Conservation (phyloP, 768 basidiomycete genomes). For the Hysterangium stoloniferum region DNA sequence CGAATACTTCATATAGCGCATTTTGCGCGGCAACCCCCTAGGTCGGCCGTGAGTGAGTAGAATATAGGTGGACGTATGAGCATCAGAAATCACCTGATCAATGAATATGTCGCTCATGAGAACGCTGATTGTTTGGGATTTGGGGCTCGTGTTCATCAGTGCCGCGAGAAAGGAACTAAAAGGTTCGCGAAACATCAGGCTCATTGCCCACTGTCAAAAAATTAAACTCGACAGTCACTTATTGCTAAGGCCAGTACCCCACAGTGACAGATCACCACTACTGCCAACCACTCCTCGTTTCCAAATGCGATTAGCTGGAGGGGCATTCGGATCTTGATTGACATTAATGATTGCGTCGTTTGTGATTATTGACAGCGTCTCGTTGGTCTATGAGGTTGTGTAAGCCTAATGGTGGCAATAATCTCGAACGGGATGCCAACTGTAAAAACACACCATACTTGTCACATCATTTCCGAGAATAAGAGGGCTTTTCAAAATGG, state of each 20-base stretch:
- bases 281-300: constrained; percentile 20
- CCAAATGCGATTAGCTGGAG: constrained; percentile 28
- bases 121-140: constrained; percentile 23
- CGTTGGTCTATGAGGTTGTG: constrained; percentile 20
- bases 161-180: constrained; percentile 26
- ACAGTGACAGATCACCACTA: constrained; percentile 26
- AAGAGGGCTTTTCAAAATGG: constrained; percentile 33
- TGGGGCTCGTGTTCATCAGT: constrained; percentile 27
- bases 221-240: constrained; percentile 19
- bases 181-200: background rate
- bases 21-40: background rate
- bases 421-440: background rate
- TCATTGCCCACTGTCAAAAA: no score
- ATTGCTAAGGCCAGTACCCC: constrained; percentile 26
- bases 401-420: background rate
- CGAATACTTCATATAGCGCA: constrained; percentile 18
- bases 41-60: no score
- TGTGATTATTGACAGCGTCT: constrained; percentile 30
- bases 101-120: constrained; percentile 27
- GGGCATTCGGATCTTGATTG: constrained; percentile 26
- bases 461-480: constrained; percentile 35
- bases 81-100: no score
- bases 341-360: constrained; percentile 31
- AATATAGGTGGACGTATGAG: no score
- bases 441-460: constrained; percentile 23